Evolutionary conservation across 257 asterid genomes (phyloP).

Genomic region (Lycium ferocissimum): DNA sequence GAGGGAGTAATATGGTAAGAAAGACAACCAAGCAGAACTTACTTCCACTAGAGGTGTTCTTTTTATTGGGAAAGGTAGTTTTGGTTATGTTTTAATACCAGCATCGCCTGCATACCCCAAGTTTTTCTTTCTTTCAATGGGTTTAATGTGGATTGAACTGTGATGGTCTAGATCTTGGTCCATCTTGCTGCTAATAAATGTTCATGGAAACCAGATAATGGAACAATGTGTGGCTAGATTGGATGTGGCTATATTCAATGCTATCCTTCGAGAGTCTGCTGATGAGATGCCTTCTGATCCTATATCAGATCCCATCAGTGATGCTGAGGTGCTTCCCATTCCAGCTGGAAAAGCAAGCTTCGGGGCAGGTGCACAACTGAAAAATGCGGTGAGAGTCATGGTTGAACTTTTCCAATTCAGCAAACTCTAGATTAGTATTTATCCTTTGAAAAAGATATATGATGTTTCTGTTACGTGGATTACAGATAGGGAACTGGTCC

Average conservation of each 20-base stretch:
- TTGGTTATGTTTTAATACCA: background rate
- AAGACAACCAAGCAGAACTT: background rate
- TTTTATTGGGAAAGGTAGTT: background rate
- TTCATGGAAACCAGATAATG: constrained; percentile 62
- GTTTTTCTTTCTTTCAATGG: background rate
- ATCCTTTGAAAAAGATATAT: background rate
- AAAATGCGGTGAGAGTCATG: constrained; percentile 71
- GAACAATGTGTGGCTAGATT: constrained; percentile 86
- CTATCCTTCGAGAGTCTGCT: constrained; percentile 82
- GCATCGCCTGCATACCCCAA: background rate
- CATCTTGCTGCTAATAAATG: background rate
- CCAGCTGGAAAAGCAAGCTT: constrained; percentile 90
- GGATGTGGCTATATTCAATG: constrained; percentile 95
- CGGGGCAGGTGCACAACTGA: constrained; percentile 88
- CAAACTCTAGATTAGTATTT: background rate
- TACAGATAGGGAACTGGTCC: constrained; percentile 90
- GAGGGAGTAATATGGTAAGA: background rate
- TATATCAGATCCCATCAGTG: constrained; percentile 86
- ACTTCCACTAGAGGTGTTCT: background rate
- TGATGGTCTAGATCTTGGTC: background rate
- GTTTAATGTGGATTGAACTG: background rate
- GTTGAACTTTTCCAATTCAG: constrained; percentile 18
- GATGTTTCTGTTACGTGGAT: constrained; percentile 24
- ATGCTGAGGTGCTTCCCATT: constrained; percentile 80
- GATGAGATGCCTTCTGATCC: constrained; percentile 94